Evolutionary conservation across 371 early-diverging fungal genomes (phyloP).

Genomic region (Zychaea mexicana): DNA sequence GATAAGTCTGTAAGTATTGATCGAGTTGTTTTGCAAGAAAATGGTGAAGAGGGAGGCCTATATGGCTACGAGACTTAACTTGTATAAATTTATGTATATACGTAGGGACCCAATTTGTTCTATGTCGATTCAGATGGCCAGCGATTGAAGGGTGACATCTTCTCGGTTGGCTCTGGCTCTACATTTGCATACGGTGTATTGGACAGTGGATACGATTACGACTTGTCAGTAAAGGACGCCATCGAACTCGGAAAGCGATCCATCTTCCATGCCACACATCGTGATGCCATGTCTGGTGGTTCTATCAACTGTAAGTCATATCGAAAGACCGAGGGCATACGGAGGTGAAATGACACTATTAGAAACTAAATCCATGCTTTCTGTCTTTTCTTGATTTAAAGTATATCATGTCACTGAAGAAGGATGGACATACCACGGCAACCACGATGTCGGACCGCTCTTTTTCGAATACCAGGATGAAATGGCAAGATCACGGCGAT

Average conservation of each 20-base stretch:
- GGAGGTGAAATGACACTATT: no score
- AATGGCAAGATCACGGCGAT: constrained; percentile 32
- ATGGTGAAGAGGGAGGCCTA: not conserved
- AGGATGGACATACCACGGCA: constrained; percentile 92
- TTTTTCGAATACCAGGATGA: constrained; percentile 78
- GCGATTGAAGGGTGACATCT: constrained; percentile 90
- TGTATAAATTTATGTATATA: not conserved
- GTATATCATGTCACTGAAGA: constrained; percentile 92
- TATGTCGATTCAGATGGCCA: constrained; percentile 99
- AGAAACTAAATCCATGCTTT: no score
- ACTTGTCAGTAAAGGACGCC: constrained; percentile 93
- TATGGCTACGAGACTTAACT: not conserved
- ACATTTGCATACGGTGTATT: constrained; percentile 98
- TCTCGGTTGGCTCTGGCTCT: constrained; percentile 98
- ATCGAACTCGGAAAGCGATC: constrained; percentile 94
- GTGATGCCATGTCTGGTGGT: constrained; percentile 99
- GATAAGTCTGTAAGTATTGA: constrained; percentile 77
- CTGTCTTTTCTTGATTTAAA: constrained; percentile 25
- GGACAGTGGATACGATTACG: constrained; percentile 89
- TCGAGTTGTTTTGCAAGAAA: not conserved
- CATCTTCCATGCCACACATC: constrained; percentile 98
- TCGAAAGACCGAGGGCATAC: no score
- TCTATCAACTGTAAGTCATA: constrained; percentile 76
- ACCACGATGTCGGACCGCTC: constrained; percentile 86
- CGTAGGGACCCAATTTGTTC: constrained; percentile 92